Evolutionary conservation across 805 yeast species (phyloP).

Genomic region (Ogataea zsoltii): DNA sequence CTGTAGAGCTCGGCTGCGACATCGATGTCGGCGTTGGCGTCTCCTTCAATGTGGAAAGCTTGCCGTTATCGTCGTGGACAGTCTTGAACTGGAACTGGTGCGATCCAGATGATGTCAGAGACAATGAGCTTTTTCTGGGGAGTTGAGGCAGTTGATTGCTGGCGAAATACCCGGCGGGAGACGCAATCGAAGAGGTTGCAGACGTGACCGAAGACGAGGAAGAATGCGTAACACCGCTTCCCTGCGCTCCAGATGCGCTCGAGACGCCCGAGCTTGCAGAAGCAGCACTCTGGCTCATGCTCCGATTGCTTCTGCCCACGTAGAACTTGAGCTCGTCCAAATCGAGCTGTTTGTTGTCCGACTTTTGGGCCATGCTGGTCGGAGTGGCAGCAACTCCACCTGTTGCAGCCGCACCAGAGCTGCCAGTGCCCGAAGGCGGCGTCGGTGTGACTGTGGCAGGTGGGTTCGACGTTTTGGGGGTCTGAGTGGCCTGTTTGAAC

Average conservation of each 20-base stretch:
- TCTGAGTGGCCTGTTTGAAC: slow-evolving; percentile 27
- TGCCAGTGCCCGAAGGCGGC: background rate
- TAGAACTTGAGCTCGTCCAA: slow-evolving; percentile 24
- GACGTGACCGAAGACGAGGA: slow-evolving; percentile 11
- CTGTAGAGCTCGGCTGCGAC: background rate
- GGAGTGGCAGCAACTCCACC: background rate
- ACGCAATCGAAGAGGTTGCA: slow-evolving; percentile 4
- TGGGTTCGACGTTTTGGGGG: slow-evolving; percentile 12
- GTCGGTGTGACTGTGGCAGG: slow-evolving; percentile 6
- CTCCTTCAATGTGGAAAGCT: slow-evolving; percentile 19
- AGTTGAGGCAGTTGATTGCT: slow-evolving; percentile 6
- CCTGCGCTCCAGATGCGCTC: slow-evolving; percentile 5
- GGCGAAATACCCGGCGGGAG: background rate
- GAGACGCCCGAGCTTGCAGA: slow-evolving; percentile 6
- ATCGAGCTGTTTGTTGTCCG: slow-evolving; percentile 21
- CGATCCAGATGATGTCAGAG: slow-evolving; percentile 11
- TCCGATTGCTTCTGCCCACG: slow-evolving; percentile 19
- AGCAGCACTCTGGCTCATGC: slow-evolving; percentile 17
- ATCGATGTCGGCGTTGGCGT: slow-evolving; percentile 8
- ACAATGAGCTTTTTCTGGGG: slow-evolving; percentile 21
- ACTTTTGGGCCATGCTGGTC: slow-evolving; percentile 4
- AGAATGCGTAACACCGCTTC: slow-evolving; percentile 5
- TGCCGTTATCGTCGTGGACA: slow-evolving; percentile 8
- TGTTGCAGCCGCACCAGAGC: background rate
- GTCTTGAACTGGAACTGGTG: slow-evolving; percentile 9